These are phyloP conservation scores for Cladosporium velox DNA, from an alignment of 2,329 filamentous ascomycete species.

Conservation along the genomic window DNA sequence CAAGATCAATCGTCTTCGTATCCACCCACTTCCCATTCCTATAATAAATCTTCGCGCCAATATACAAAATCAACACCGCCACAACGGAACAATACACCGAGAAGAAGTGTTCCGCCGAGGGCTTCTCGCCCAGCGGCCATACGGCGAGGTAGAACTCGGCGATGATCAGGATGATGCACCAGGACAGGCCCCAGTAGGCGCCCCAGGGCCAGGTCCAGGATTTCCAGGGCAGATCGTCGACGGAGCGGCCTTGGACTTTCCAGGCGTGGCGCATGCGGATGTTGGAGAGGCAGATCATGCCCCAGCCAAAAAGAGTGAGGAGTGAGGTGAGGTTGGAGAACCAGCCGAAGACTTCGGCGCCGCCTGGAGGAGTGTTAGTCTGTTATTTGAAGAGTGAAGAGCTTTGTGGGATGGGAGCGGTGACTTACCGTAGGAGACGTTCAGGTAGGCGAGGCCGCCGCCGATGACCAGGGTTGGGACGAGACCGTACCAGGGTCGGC, in stretches of 20 bases:
- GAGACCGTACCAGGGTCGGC: constrained; percentile 38
- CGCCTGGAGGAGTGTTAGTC: neutral
- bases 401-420: no score
- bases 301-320: constrained; percentile 74
- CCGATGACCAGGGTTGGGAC: constrained; percentile 26
- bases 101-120: constrained; percentile 48
- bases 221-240: constrained; percentile 48
- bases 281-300: constrained; percentile 66
- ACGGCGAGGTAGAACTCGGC: constrained; percentile 52
- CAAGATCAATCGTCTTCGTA: constrained; percentile 39
- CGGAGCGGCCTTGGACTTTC: constrained; percentile 56
- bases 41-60: constrained; percentile 45
- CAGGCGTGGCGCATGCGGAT: constrained; percentile 68
- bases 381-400: no score
- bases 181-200: constrained; percentile 48
- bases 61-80: constrained; percentile 45
- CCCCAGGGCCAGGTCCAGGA: constrained; percentile 49
- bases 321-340: constrained; percentile 71
- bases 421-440: constrained; percentile 5
- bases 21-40: constrained; percentile 42
- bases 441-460: constrained; percentile 1
- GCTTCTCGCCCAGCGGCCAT: constrained; percentile 43
- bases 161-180: constrained; percentile 49
- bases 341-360: constrained; percentile 59
- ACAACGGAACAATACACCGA: constrained; percentile 50